These are phyloP conservation scores for Rhizopogon vulgaris DNA, from an alignment of 768 basidiomycete species.

Conservation along the genomic window DNA sequence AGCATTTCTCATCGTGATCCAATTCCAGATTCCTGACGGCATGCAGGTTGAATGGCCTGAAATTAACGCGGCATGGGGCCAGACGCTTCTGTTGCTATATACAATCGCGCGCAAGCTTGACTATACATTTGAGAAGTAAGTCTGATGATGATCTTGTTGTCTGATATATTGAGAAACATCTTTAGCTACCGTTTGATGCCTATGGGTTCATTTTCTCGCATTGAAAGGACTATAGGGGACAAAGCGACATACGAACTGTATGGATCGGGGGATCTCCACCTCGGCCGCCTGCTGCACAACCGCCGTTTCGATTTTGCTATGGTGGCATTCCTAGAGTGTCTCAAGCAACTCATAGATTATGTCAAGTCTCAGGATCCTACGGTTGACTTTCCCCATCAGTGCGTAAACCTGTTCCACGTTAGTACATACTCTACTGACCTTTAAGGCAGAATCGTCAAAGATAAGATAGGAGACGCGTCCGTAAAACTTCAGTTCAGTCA, in stretches of 20 bases:
- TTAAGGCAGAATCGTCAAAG: constrained; percentile 68
- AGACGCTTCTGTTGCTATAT: constrained; percentile 86
- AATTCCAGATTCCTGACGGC: constrained; percentile 13
- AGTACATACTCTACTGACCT: neutral
- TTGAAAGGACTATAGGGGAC: constrained; percentile 78
- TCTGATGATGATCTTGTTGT: constrained; percentile 1
- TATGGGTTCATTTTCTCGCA: constrained; percentile 91
- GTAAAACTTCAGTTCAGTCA: constrained; percentile 93
- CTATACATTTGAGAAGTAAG: constrained; percentile 80
- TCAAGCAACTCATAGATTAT: constrained; percentile 87
- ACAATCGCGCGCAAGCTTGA: constrained; percentile 90
- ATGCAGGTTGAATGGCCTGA: constrained; percentile 93
- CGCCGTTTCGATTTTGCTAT: constrained; percentile 93
- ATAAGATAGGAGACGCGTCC: constrained; percentile 93
- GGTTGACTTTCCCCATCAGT: constrained; percentile 86
- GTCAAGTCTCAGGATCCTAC: constrained; percentile 66
- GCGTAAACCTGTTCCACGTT: constrained; percentile 27
- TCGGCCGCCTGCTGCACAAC: constrained; percentile 87
- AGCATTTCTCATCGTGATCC: neutral
- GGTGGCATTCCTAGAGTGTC: constrained; percentile 93
- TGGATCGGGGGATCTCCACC: constrained; percentile 87
- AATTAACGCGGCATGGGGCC: constrained; percentile 98
- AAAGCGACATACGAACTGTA: constrained; percentile 88
- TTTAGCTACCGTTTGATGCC: constrained; percentile 84
- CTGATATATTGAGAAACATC: constrained; percentile 7